Conservation (phyloP, 805 yeast species). For the Cyberlindnera mississippiensis region DNA sequence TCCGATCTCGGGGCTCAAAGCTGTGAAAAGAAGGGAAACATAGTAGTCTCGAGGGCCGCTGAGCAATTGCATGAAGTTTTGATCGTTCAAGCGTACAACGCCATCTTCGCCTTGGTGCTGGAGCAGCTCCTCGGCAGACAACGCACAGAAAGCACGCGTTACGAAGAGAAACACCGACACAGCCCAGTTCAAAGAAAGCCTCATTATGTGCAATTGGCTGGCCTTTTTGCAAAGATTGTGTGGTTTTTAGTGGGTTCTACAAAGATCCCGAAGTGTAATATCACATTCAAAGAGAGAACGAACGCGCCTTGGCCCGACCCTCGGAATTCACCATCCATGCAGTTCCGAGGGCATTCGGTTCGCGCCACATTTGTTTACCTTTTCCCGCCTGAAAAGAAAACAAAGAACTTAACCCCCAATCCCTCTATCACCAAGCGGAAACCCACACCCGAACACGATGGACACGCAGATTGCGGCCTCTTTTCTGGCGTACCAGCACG, state of each 20-base stretch:
- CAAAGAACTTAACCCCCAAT: no score
- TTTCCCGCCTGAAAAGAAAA: not conserved
- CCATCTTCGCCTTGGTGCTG: constrained; percentile 26
- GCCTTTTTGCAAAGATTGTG: no score
- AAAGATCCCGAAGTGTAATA: no score
- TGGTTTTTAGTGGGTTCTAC: no score
- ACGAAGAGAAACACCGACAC: not conserved
- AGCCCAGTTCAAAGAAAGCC: not conserved
- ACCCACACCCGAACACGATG: constrained; percentile 1
- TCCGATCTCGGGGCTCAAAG: constrained; percentile 37
- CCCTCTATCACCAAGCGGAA: no score
- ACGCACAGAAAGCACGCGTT: constrained; percentile 7
- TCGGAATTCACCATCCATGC: no score
- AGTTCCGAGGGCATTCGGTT: constrained; percentile 1
- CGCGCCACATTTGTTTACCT: constrained; percentile 4
- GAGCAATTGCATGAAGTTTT: constrained; percentile 37
- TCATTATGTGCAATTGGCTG: not conserved
- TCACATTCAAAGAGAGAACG: no score
- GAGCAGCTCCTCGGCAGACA: constrained; percentile 14
- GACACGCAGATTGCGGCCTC: not conserved
- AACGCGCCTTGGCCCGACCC: no score
- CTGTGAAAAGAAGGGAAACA: constrained; percentile 50
- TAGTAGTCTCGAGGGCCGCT: constrained; percentile 50
- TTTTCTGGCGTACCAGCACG: constrained; percentile 8
- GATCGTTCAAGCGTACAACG: constrained; percentile 35